Evolutionary conservation across 352 stramenopile genomes (phyloP), one percentile per base, ranked within the genome.

Genomic region (Globisporangium cylindrosporum): DNA sequence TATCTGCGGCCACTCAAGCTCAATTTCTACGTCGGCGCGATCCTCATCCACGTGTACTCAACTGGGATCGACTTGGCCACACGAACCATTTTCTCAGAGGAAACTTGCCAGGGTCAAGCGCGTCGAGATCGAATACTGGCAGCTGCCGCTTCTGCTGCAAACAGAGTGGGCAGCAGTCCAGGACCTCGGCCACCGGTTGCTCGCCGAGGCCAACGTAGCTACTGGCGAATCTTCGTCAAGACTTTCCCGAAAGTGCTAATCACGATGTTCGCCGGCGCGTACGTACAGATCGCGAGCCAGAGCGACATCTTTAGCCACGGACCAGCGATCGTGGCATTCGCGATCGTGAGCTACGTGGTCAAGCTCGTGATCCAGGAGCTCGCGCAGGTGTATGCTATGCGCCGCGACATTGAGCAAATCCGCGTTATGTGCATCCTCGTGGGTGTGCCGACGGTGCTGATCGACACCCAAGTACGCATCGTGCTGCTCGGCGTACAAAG

Each of bases 381-480:
- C 20, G 34, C 54, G 15, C 67, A 66, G 22, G 25, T 53, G 49
- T 56, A 56, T 18, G 29, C 1, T 6, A 41, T 70, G 41, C 27
- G 36, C 15, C 27, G 32, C 38, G 55, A 25, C 24, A 32, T 60
- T 29, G 43, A 57, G 6, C 41, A 70, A 24, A 32, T 66, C 20
- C 54, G 60, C 22, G 51, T 29, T 14, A 67, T 73, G 27, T 69
- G 66, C 24, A 29, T 65, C 8, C 51, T 67, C 22, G 34, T 67
- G 8, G 66, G 54, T 0, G 51, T 72, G 8, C 65, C 70, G n/a
- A 75, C 70, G 1, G 66, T 69, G 24, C 49, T 75, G 12, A 67
- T 75, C 9, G 70, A 72, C 49, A 72, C 60, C 0, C 70, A 75
- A 62, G 53, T 74, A 20, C 64, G 69, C 10, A 72, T 74, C 59